phyloP scores from a whole-genome alignment of 306 rosid genomes.

The Lathyrus tuberosus region DNA sequence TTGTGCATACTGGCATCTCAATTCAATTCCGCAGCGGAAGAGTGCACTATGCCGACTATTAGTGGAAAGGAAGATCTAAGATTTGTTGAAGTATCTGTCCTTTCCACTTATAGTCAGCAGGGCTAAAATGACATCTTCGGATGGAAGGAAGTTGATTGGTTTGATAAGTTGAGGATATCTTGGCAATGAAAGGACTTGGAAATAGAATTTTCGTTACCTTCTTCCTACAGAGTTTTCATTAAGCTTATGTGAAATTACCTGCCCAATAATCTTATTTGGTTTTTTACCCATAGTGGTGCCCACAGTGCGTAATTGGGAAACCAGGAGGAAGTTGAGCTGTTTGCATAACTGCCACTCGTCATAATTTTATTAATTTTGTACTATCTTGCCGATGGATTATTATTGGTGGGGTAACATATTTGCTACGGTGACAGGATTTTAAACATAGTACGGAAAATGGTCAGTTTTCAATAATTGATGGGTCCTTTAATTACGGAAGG shows the following conservation, averaged over 20 bases:
- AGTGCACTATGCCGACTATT: neutral
- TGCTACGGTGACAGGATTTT: constrained; percentile 35
- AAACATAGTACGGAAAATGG: constrained; percentile 32
- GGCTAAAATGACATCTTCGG: neutral
- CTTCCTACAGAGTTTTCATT: neutral
- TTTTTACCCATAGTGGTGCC: neutral
- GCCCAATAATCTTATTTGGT: neutral
- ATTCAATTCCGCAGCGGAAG: neutral
- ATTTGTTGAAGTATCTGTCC: neutral
- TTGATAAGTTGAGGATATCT: no score
- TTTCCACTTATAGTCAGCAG: no score
- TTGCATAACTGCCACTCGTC: neutral
- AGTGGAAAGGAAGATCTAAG: neutral
- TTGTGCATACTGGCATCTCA: neutral
- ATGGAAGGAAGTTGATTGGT: no score
- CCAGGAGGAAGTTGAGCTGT: constrained; percentile 14
- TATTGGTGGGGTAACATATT: constrained; percentile 36
- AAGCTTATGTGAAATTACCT: neutral
- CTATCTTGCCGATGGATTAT: constrained; percentile 20
- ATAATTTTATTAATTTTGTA: constrained; percentile 26
- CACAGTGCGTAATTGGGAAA: constrained; percentile 2
- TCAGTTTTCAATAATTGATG: constrained; percentile 44
- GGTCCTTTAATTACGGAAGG: constrained; percentile 29
- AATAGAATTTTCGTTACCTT: no score
- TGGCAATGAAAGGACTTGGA: no score